A percentile compares a stretch with the other conserved stretches of the same genome.
These are phyloP conservation scores for Pezicula neosporulosa DNA, from an alignment of 2,329 filamentous ascomycete species.

Conservation along the genomic window DNA sequence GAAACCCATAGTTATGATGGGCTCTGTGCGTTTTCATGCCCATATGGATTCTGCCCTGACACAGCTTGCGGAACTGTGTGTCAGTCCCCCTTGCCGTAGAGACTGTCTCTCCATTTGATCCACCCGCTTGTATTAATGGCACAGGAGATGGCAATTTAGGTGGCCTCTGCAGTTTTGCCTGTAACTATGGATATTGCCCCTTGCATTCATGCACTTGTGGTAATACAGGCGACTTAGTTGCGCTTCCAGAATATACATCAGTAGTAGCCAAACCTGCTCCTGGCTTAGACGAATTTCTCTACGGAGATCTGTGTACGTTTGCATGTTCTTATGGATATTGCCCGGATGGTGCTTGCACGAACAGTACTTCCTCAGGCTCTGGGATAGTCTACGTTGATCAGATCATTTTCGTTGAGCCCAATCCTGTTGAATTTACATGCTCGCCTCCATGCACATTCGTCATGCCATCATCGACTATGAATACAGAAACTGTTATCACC, in stretches of 20 bases:
- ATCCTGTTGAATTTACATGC: too few species aligned
- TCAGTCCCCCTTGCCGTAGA: background rate
- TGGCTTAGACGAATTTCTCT: background rate
- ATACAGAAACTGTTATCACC: too few species aligned
- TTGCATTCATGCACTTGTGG: background rate
- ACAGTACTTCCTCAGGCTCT: too few species aligned
- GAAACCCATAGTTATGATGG: slow-evolving; percentile 9
- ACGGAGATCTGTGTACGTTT: background rate
- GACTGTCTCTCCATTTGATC: background rate
- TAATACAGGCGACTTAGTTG: background rate
- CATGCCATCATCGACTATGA: too few species aligned
- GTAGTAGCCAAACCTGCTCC: background rate
- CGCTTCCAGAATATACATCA: background rate
- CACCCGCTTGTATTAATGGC: slow-evolving; percentile 5
- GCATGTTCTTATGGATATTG: background rate
- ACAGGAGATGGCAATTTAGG: slow-evolving; percentile 5
- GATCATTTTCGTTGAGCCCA: too few species aligned
- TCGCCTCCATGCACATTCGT: too few species aligned
- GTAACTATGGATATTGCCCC: slow-evolving; percentile 9
- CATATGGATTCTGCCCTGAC: slow-evolving; percentile 12
- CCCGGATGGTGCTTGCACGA: background rate
- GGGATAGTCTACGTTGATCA: too few species aligned
- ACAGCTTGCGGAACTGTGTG: slow-evolving; percentile 1
- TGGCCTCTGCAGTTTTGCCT: slow-evolving; percentile 9
- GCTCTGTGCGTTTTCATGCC: slow-evolving; percentile 13